Evolutionary conservation across 2,329 filamentous ascomycete species (phyloP), one percentile per base, ranked within the genome.

Genomic region (Colletotrichum cuscutae): DNA sequence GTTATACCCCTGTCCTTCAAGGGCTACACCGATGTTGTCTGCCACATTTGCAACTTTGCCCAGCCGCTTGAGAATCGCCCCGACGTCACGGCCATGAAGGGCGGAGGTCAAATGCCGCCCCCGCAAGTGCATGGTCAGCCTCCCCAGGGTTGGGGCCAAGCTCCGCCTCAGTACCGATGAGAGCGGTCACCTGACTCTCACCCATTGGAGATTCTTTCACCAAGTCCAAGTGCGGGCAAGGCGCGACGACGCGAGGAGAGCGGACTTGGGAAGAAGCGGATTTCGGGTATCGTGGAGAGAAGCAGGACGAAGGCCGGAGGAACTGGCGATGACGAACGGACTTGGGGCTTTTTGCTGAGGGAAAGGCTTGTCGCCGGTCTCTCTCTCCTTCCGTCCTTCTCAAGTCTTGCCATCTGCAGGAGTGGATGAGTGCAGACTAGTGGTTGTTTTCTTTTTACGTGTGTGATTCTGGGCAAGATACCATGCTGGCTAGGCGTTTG

Each of bases 41-140:
- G 93, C 84, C 88, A 90, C 78, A 91, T 95, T 80, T 96, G 93
- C 87, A 90, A 92, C 80, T 95, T 94, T 80, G 88, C 90, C 75
- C 92, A 95, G 80, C 90, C 90, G 11, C 86, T 92, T 67, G 85
- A 89, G 75, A 85, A 87, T 77, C 84, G 89, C 15, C 87, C 83
- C 13, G 89, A 91, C 72, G 88, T 91, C 61, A 84, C 86, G 79
- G 84, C 84, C 67, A 88, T 90, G 84, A 82, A 80, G 76, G 82
- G 83, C 59, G 84, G 82, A n/a, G 81, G 79, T 0, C 76, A 77
- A 28, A 81, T 81, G 53, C 78, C 77, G 42, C 76, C 77, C 13
- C 77, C 75, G n/a, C 77, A 76, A 6, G 81, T 81, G 13, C 81
- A 80, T 32, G 75, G 78, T 19, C 77, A 81, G 22, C 77, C 79